Conservation (phyloP, 2,329 filamentous ascomycete species). For the Hirsutella minnesotensis region DNA sequence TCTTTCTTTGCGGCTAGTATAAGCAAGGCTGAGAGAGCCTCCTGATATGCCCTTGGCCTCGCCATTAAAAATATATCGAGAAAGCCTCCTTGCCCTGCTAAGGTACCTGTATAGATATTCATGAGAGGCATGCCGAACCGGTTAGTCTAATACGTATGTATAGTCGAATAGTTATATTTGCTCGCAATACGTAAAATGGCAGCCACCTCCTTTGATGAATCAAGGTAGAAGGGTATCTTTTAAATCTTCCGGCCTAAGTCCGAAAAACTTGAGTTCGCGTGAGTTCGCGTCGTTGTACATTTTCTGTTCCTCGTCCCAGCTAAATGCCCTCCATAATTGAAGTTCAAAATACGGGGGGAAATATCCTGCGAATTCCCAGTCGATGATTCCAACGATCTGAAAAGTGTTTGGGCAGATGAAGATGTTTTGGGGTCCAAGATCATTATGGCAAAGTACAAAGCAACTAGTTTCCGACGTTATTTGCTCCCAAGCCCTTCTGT, state of each 20-base stretch:
- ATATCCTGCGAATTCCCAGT: conserved; percentile 1
- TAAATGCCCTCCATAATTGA: neutral
- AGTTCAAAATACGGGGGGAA: neutral
- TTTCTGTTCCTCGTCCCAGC: neutral
- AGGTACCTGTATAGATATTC: too few species aligned
- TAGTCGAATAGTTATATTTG: too few species aligned
- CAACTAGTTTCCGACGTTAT: neutral
- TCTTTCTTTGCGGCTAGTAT: too few species aligned
- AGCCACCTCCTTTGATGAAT: too few species aligned
- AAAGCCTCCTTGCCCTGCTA: too few species aligned
- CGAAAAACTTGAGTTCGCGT: neutral
- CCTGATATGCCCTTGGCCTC: too few species aligned
- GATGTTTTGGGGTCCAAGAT: conserved; percentile 2
- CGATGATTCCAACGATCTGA: neutral
- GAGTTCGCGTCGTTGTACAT: neutral
- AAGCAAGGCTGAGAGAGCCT: too few species aligned
- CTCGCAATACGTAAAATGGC: too few species aligned
- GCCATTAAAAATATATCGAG: too few species aligned
- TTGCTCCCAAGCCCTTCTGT: neutral
- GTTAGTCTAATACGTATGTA: too few species aligned
- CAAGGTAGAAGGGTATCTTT: neutral
- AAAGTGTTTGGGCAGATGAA: neutral
- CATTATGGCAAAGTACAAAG: conserved; percentile 1
- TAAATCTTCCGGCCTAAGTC: neutral
- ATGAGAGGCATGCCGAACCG: too few species aligned